Evolutionary conservation across 75 land plant genomes (phyloP), one percentile per base, ranked within the genome.

Genomic region (Cupressus sempervirens): DNA sequence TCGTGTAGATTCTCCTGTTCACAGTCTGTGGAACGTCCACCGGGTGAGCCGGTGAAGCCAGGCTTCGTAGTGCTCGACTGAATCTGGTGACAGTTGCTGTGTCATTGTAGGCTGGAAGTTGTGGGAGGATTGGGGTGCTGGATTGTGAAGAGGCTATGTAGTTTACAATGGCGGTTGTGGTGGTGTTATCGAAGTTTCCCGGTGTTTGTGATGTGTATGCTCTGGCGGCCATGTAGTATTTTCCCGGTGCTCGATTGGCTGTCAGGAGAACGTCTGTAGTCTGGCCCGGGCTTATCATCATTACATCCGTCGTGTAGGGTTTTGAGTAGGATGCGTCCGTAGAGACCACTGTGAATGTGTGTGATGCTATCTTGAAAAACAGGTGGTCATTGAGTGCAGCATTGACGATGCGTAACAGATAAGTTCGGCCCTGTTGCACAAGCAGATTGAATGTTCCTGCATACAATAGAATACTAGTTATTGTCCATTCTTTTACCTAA

Each of bases 361-460:
- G 89, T 40, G 87, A 79, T n/a, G 89, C 89, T 23, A 88, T 86
- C 68, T 83, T 53, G 76, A 88, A 86, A 50, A 87, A 88, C 3
- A 56, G 83, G 80, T 80, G 84, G 11, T 23, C 46, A 48, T 86
- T 82, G 54, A 88, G 76, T 18, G 88, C 89, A 50, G 88, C 88
- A 68, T 88, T 88, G 88, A 86, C 75, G 20, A 88, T 38, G 14
- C 88, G 83, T 20, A 88, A 88, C 16, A 87, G 83, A 46, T 88
- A 88, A 15, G 83, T 88, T 18, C 86, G 81, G 4, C 89, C 89
- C 16, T 62, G 82, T 9, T 48, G 26, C 29, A 86, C 89, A 36
- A 58, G 43, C 48, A 88, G 72, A 4, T 83, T 88, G 72, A 32
- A 40, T 48, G 67, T 73, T 35, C 50, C 86, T 85, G 86, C 84